Base-by-base conservation (phyloP, 441 rosid species). In the Sinapis alba region DNA sequence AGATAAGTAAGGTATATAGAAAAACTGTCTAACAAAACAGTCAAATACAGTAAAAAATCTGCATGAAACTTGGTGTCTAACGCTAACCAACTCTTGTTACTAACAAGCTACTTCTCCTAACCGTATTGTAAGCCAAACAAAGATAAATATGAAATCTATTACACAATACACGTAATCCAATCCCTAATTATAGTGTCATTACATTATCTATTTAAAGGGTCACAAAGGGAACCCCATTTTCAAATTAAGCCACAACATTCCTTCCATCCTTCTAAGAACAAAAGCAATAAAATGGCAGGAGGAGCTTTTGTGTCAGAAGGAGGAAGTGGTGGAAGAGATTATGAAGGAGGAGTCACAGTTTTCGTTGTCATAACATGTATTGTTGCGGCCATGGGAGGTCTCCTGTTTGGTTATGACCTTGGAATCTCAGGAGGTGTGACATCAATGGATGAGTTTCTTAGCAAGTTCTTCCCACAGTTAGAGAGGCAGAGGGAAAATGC, bases 341-440 rank as follows among this genome's bases (percentile, higher is more conserved):
- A 93, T 66, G 89, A 92, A 6, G 98, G 98, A 19, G 88, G 87
- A 13, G 89, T 93, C 16, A 93, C 96, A 1, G 77, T 56, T 5
- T 91, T 74, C 70, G 98, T 93, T 61, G 70, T 74, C 18, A 79
- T 88, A 23, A 89, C 98, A 30, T 91, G 98, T 72, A 69, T 91
- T 5, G 92, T 91, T 45, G 96, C 96, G 4, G 93, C 92, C 89
- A 91, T 90, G 96, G 94, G 98, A 8, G 96, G 96, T 73, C 84
- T 91, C 76, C 88, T 93, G 83, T 91, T 93, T 76, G 97, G 93
- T 54, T 93, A 93, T 70, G 98, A 93, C 80, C 87, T 93, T 73
- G 97, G 96, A 15, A 93, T 93, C 72, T 91, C 97, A 90, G 97
- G 97, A 68, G 97, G 98, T 3, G 98, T 94, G 11, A 90, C 96